Base-by-base conservation (phyloP, 192 early-diverging fungal species). In the Coemansia asiatica region DNA sequence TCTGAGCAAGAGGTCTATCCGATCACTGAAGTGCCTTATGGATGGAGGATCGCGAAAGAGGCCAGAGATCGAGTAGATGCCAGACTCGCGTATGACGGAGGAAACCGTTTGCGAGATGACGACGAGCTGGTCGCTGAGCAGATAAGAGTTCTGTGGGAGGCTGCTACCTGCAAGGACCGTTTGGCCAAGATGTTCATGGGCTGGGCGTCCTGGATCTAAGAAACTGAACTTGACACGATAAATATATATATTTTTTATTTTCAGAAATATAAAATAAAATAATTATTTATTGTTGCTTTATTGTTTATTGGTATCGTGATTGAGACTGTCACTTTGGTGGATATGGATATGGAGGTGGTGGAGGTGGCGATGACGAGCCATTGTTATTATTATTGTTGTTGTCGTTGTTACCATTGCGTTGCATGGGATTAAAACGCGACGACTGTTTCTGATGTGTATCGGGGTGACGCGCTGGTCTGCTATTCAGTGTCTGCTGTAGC, bases 201-300 rank as follows among this genome's bases (percentile, higher is more conserved):
- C 19, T 78, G 75, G 75, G 75, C 69, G 16, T 38, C 75, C 1
- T 78, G 75, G 75, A 28, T 78, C 8, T 77, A 72, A 38, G 36
- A 27, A 49, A 19, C 33, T 46, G 7, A 22, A 10, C 48, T 21
- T 49, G 21, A 49, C 5, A 16, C 18, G 18, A 49, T 10, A 49
- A 49, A 10, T 49, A 49, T 21, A 49, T 49, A 10, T 10, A 49
- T 6, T n/a, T n/a, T n/a, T n/a, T n/a, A n/a, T n/a, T n/a, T n/a
- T n/a, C n/a, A n/a, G n/a, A n/a, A n/a, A n/a, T n/a, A n/a, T 21
- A 49, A 21, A 49, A 49, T 10, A 49, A 16, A 5, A 10, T 16
- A 5, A 49, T 49, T 10, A 10, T 49, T 49, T 49, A 22, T 21
- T 49, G 18, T 22, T 49, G n/a, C n/a, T 21, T 21, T 49, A 22